Evolutionary conservation across 2,329 filamentous ascomycete genomes (phyloP).

Genomic region (Grosmannia huntii): DNA sequence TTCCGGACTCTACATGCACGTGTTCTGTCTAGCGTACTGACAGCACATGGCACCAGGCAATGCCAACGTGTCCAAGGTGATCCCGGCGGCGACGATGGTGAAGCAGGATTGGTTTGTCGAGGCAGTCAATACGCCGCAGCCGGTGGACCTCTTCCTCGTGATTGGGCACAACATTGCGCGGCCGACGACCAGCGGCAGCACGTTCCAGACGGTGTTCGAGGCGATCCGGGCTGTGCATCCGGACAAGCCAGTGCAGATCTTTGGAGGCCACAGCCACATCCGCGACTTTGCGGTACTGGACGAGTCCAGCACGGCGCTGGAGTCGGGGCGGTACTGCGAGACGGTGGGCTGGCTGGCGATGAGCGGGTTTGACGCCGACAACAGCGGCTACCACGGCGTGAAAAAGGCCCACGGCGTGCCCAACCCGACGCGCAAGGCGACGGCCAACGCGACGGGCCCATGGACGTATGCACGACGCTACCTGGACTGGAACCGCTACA

Average conservation of each 20-base stretch:
- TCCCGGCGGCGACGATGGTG: slow-evolving; percentile 36
- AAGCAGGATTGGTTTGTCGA: slow-evolving; percentile 47
- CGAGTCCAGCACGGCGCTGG: slow-evolving; percentile 45
- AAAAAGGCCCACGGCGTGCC: slow-evolving; percentile 23
- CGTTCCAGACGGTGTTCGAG: slow-evolving; percentile 33
- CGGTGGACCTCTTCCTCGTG: slow-evolving; percentile 51
- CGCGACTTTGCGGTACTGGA: slow-evolving; percentile 55
- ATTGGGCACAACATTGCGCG: slow-evolving; percentile 51
- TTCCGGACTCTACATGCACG: no score
- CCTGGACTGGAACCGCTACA: slow-evolving; percentile 56
- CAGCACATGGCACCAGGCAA: slow-evolving; percentile 26
- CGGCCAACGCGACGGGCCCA: slow-evolving; percentile 22
- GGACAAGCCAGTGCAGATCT: slow-evolving; percentile 48
- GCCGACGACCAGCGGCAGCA: slow-evolving; percentile 28
- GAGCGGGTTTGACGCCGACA: slow-evolving; percentile 37
- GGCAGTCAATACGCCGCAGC: slow-evolving; percentile 36
- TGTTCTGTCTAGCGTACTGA: slow-evolving; percentile 10
- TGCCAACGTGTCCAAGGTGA: slow-evolving; percentile 48
- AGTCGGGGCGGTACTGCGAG: slow-evolving; percentile 55
- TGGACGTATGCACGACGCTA: slow-evolving; percentile 45
- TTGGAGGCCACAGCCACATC: slow-evolving; percentile 53
- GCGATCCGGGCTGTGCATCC: slow-evolving; percentile 45
- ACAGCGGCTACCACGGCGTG: slow-evolving; percentile 26
- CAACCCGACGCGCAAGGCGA: slow-evolving; percentile 27
- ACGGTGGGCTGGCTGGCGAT: slow-evolving; percentile 56